A percentile compares a stretch with the other conserved stretches of the same genome.
Conservation (phyloP, 768 basidiomycete species). For the Candolleomyces eurysporus region DNA sequence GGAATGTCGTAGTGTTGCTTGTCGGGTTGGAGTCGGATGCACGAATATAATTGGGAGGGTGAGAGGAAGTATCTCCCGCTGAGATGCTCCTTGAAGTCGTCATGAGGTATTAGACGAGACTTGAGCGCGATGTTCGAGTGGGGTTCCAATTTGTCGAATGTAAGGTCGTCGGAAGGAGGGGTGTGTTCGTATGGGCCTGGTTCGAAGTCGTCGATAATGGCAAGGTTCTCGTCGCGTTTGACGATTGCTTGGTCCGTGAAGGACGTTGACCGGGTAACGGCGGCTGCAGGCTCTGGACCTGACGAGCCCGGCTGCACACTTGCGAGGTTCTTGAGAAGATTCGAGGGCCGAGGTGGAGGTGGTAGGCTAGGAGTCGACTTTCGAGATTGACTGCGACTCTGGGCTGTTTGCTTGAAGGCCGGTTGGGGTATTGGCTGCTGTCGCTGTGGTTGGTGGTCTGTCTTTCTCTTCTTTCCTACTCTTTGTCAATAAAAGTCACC, state of each 20-base stretch:
- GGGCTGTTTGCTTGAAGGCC: not conserved
- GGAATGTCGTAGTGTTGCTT: conserved; percentile 90
- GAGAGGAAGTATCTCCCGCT: conserved; percentile 83
- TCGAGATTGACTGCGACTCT: not conserved
- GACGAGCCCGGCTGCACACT: not conserved
- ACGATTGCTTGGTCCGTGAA: conserved; percentile 34
- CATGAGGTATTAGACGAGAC: conserved; percentile 70
- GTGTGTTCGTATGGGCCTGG: conserved; percentile 78
- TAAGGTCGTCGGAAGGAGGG: conserved; percentile 68
- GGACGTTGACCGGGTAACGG: conserved; percentile 21
- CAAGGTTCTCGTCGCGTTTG: conserved; percentile 59
- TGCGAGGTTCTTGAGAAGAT: not conserved
- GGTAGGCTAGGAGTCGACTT: not conserved
- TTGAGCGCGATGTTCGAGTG: conserved; percentile 84
- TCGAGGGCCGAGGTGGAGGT: not conserved
- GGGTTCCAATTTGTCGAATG: conserved; percentile 81
- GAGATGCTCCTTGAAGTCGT: conserved; percentile 78
- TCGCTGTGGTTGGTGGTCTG: not conserved
- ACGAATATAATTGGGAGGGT: conserved; percentile 86
- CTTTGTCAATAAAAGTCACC: not conserved
- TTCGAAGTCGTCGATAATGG: conserved; percentile 72
- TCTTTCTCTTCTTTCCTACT: conserved; percentile 1
- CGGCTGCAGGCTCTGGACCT: not conserved
- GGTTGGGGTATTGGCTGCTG: not conserved
- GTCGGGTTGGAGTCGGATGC: conserved; percentile 71